Base-by-base conservation (phyloP, 169 alveolate genomes). In the Theileria annulata region DNA sequence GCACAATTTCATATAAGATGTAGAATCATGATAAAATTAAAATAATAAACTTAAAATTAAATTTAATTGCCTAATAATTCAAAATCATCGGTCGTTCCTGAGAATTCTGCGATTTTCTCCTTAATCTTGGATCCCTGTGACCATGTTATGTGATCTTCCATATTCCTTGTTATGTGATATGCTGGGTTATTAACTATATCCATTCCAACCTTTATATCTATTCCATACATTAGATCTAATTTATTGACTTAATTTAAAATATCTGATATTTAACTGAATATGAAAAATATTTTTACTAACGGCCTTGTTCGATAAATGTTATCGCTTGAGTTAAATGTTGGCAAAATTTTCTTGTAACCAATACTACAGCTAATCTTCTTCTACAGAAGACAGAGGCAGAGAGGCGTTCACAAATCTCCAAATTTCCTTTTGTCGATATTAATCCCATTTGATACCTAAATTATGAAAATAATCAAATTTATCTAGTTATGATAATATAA, bases 101-200 rank as follows among this genome's bases (percentile, higher is more conserved):
- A 58, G 76, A 86, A 88, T 48, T 71, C 86, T 48, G 80, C 81
- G 31, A 90, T 86, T 78, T 86, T 87, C 47, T 90, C 89, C 51
- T 75, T 60, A 62, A 97, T 96, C 85, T 93, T 94, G 6, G 98
- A 93, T 15, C 97, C 95, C 62, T 96, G 96, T 33, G 98, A 93
- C 99, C 99, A 98, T 47, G 98, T 95, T 19, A 98, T 94, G 85
- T 95, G 97, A 86, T 98, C 99, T 88, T 98, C 99, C 93, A 95
- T 87, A 51, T 93, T 94, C 80, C 99, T 83, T 17, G 97, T 94
- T 23, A 98, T 98, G 82, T 96, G 98, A 72, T 94, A 91, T 19
- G 99, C 98, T 15, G 99, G 99, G 73, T 96, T 96, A 64, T 96
- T 96, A 68, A 96, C 92, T 27, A 95, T 94, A 59, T 97, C 97